Evolutionary conservation across 2,329 filamentous ascomycete species (phyloP).

Genomic region (Rhexocercosporidium sp.): DNA sequence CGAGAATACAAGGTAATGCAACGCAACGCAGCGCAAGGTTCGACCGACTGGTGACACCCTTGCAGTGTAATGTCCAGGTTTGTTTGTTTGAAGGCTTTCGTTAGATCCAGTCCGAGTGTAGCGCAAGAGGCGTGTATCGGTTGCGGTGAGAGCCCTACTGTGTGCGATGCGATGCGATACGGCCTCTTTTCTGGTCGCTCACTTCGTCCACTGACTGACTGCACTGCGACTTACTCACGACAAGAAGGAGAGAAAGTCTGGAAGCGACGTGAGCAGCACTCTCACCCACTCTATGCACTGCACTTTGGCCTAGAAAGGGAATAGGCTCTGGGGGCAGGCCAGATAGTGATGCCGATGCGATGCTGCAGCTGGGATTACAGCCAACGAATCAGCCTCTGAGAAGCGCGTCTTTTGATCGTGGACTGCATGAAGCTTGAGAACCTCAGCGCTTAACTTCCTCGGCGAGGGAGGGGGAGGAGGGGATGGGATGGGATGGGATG

Average conservation of each 20-base stretch:
- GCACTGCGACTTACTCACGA: neutral
- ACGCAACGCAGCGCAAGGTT: conserved; percentile 23
- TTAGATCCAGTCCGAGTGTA: neutral
- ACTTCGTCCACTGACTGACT: neutral
- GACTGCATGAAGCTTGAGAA: conserved; percentile 31
- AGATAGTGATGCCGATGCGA: conserved; percentile 22
- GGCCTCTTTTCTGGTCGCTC: conserved; percentile 1
- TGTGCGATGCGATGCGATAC: neutral
- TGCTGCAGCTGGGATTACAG: conserved; percentile 29
- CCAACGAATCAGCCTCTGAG: conserved; percentile 33
- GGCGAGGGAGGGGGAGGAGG: neutral
- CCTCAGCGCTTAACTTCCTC: conserved; percentile 28
- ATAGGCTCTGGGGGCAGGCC: conserved; percentile 23
- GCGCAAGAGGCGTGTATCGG: conserved; percentile 11
- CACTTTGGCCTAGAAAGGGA: conserved; percentile 24
- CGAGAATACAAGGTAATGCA: conserved; percentile 17
- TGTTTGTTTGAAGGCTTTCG: neutral
- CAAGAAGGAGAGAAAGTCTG: neutral
- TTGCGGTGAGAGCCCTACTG: conserved; percentile 6
- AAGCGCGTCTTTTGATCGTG: conserved; percentile 38
- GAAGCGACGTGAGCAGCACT: neutral
- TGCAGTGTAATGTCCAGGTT: conserved; percentile 8
- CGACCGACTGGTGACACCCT: conserved; percentile 25
- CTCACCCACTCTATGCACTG: too few species aligned
- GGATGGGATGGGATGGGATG: neutral